A percentile compares a stretch with the other conserved stretches of the same genome.
Conservation (phyloP, 2,329 filamentous ascomycete genomes). For the Colletotrichum tanaceti region DNA sequence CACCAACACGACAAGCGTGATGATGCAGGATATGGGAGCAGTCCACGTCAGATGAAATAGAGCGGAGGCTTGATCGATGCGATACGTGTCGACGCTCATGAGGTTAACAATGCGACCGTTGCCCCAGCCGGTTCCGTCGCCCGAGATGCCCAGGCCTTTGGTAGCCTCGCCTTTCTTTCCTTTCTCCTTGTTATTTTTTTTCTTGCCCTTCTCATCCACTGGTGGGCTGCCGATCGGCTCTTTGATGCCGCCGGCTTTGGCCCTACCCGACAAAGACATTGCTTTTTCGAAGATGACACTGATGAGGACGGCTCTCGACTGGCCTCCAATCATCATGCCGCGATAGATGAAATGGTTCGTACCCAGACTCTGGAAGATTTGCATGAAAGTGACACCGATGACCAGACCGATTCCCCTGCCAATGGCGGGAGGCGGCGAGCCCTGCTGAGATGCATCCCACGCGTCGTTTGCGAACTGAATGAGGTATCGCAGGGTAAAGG, state of each 20-base stretch:
- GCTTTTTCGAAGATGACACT: conserved; percentile 91
- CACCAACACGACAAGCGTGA: conserved; percentile 83
- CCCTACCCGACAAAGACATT: conserved; percentile 87
- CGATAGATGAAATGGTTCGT: conserved; percentile 94
- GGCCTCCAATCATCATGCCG: conserved; percentile 91
- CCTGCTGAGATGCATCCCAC: conserved; percentile 70
- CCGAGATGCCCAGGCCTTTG: conserved; percentile 62
- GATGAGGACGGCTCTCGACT: conserved; percentile 84
- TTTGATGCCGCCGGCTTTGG: conserved; percentile 80
- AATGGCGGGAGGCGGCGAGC: conserved; percentile 71
- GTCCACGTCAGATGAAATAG: conserved; percentile 95
- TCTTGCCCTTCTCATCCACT: conserved; percentile 54
- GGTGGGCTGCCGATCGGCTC: conserved; percentile 60
- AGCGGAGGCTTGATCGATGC: conserved; percentile 87
- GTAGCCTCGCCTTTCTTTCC: conserved; percentile 54
- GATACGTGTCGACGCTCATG: conserved; percentile 96
- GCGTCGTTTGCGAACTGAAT: conserved; percentile 87
- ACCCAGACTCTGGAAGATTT: conserved; percentile 81
- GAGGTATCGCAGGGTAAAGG: conserved; percentile 85
- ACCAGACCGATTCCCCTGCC: conserved; percentile 84
- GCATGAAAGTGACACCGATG: conserved; percentile 86
- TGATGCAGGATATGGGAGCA: conserved; percentile 79
- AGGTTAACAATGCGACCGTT: conserved; percentile 93
- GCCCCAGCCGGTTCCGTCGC: conserved; percentile 85
- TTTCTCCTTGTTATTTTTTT: conserved; percentile 54